Evolutionary conservation across 768 basidiomycete species (phyloP).

Genomic region (Tricholoma matsutake): DNA sequence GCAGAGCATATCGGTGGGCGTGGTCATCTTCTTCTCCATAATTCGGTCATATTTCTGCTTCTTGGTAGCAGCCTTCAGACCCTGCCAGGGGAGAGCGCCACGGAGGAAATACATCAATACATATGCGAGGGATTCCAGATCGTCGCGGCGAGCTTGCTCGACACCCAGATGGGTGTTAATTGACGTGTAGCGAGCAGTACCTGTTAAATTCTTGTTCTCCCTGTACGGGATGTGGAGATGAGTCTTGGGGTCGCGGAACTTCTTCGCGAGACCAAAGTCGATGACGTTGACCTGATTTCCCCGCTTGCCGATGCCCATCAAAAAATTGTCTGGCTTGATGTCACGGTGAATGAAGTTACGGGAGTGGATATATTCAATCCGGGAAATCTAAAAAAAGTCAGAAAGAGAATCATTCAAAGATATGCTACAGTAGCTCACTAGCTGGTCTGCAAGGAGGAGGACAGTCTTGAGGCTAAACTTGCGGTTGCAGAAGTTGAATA

Average conservation of each 20-base stretch:
- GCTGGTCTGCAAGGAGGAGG: slow-evolving; percentile 91
- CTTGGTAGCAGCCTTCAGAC: slow-evolving; percentile 99
- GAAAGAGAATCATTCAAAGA: slow-evolving; percentile 18
- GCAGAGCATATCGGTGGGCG: slow-evolving; percentile 93
- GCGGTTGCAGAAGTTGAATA: slow-evolving; percentile 96
- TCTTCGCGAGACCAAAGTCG: slow-evolving; percentile 98
- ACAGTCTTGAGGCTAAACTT: slow-evolving; percentile 98
- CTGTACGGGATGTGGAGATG: slow-evolving; percentile 99
- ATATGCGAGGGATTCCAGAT: slow-evolving; percentile 97
- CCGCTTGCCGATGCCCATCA: slow-evolving; percentile 99
- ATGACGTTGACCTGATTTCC: slow-evolving; percentile 99
- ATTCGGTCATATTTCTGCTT: slow-evolving; percentile 99
- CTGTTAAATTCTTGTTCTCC: slow-evolving; percentile 99
- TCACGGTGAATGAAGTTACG: slow-evolving; percentile 98
- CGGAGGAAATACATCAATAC: slow-evolving; percentile 99
- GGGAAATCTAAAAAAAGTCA: slow-evolving; percentile 71
- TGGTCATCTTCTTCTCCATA: slow-evolving; percentile 99
- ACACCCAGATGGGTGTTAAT: slow-evolving; percentile 99
- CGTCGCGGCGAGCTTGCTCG: slow-evolving; percentile 96
- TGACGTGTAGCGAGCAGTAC: slow-evolving; percentile 97
- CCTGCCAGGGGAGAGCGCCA: slow-evolving; percentile 97
- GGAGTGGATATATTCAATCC: slow-evolving; percentile 99
- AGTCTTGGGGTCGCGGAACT: slow-evolving; percentile 99
- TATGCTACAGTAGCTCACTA: slow-evolving; percentile 51
- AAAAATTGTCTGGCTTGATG: slow-evolving; percentile 99